Evolutionary conservation across 805 yeast genomes (phyloP), one percentile per base, ranked within the genome.

Genomic region (Priceomyces carsonii): DNA sequence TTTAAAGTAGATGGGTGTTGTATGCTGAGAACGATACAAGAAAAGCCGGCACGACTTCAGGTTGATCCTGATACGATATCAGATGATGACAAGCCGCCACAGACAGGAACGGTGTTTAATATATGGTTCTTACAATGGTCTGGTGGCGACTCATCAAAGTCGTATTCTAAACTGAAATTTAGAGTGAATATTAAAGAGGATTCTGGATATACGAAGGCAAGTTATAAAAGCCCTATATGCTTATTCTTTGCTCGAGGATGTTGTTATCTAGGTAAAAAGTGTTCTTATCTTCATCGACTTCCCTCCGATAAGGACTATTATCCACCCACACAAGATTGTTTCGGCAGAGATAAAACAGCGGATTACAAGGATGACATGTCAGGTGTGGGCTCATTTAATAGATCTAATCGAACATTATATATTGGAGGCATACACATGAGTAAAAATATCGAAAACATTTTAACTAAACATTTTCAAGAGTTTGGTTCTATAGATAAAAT

Each of bases 81-180:
- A 0, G 70, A 73, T 13, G 79, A 77, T 26, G 79, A 74, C 26
- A 73, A 76, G 30, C 95, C 95, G 0, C 81, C 86, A 5, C 95
- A 85, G 45, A 75, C 84, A 0, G 96, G 96, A 0, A 76, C 80
- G 6, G 78, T 80, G 0, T 90, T 84, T 66, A 90, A 90, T 50
- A 71, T 87, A 10, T 90, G 97, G 97, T 90, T 78, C 57, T 69
- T 82, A 38, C 83, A 82, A 57, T 90, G 96, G 96, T 79, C 93
- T 6, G 88, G 89, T 0, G 89, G 87, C 9, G 85, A 78, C 39
- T 63, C 73, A 25, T 78, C 77, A 20, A 47, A 50, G 21, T 46
- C 59, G 62, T 63, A 65, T 61, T 55, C 76, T 54, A 61, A 75
- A 39, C 65, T 79, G 57, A 85, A 73, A 21, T 79, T 74, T 47